phyloP scores from a whole-genome alignment of 1,284 basidiomycete species.

The Melanopsichium pennsylvanicum region DNA sequence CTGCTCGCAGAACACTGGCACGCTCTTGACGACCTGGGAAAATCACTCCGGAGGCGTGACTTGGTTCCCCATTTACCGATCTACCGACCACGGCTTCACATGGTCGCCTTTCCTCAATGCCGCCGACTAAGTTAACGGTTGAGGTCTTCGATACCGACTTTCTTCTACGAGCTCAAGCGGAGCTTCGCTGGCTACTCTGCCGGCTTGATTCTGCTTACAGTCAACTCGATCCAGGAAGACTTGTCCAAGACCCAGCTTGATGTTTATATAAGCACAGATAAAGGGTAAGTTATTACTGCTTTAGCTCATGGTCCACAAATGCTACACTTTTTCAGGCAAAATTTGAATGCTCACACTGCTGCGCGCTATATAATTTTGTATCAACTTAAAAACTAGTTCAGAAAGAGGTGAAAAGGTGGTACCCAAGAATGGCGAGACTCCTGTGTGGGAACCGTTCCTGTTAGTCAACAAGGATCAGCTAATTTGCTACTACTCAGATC shows the following conservation, averaged over 20 bases:
- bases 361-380: too few species aligned
- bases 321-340: too few species aligned
- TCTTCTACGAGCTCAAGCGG: conserved; percentile 59
- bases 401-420: conserved; percentile 51
- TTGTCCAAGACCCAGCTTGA: conserved; percentile 65
- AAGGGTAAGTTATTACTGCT: conserved; percentile 50
- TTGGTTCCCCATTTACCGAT: conserved; percentile 45
- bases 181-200: conserved; percentile 55
- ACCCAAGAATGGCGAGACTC: conserved; percentile 58
- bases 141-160: conserved; percentile 66
- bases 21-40: conserved; percentile 32
- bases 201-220: conserved; percentile 65
- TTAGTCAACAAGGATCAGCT: conserved; percentile 64
- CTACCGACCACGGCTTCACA: conserved; percentile 31
- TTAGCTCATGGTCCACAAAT: too few species aligned
- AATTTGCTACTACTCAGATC: conserved; percentile 67
- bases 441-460: conserved; percentile 67
- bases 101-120: conserved; percentile 28
- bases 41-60: conserved; percentile 24
- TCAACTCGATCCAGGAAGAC: conserved; percentile 48
- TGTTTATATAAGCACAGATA: conserved; percentile 65
- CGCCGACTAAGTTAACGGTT: conserved; percentile 51
- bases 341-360: too few species aligned
- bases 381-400: too few species aligned
- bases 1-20: conserved; percentile 17